A percentile compares a stretch with the other conserved stretches of the same genome.
Conservation (phyloP, 257 asterid genomes). For the Sherardia arvensis region DNA sequence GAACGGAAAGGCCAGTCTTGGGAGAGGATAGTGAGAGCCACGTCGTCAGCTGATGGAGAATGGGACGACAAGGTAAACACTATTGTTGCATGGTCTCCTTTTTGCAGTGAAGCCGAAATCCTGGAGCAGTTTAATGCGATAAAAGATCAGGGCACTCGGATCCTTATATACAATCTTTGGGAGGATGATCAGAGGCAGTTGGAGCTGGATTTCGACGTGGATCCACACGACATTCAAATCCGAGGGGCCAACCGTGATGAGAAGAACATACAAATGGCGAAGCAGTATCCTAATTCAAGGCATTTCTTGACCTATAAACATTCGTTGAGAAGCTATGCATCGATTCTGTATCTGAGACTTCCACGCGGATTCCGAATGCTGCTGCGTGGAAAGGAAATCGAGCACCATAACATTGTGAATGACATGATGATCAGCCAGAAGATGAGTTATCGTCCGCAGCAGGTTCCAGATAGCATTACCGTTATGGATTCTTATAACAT, state of each 20-base stretch:
- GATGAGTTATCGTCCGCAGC: not conserved
- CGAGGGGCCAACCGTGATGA: constrained; percentile 93
- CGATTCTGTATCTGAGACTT: constrained; percentile 25
- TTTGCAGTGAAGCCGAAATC: not conserved
- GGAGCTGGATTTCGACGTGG: constrained; percentile 80
- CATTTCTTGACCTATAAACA: constrained; percentile 88
- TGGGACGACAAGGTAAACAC: constrained; percentile 30
- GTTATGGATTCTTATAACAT: not conserved
- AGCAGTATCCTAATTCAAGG: constrained; percentile 68
- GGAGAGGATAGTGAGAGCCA: not conserved
- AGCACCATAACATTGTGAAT: constrained; percentile 47
- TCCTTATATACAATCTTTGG: constrained; percentile 85
- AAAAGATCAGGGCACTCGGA: constrained; percentile 30
- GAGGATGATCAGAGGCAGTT: constrained; percentile 82
- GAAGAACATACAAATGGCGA: constrained; percentile 76
- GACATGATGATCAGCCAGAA: constrained; percentile 98
- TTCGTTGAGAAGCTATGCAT: constrained; percentile 87
- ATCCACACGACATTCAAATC: constrained; percentile 81
- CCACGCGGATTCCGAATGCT: not conserved
- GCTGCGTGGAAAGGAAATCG: not conserved
- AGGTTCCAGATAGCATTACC: not conserved
- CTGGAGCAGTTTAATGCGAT: not conserved
- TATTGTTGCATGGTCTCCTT: constrained; percentile 22
- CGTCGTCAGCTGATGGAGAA: not conserved
- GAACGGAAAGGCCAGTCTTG: not conserved